phyloP scores from a whole-genome alignment of 257 asterid species.

The Cinchona pubescens region DNA sequence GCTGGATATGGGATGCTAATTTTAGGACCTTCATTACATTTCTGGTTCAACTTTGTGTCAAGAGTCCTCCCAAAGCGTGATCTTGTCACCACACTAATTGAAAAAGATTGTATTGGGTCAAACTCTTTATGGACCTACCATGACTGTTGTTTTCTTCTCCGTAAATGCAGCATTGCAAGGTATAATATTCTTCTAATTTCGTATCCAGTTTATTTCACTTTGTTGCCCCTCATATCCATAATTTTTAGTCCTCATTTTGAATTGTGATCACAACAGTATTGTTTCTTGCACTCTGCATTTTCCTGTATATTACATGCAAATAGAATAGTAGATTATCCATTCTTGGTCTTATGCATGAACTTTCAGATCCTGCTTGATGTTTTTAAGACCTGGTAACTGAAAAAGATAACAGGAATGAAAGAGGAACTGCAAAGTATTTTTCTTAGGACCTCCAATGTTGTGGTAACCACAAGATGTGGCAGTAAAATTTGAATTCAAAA shows the following conservation, averaged over 20 bases:
- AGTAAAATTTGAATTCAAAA: too few species aligned
- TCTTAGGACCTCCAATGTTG: background rate
- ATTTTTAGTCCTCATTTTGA: background rate
- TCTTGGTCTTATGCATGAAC: background rate
- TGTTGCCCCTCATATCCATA: conserved; percentile 1
- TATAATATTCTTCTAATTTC: conserved; percentile 14
- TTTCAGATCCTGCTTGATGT: background rate
- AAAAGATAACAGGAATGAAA: background rate
- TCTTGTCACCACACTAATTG: conserved; percentile 55
- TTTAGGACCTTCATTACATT: conserved; percentile 43
- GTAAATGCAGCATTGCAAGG: conserved; percentile 85
- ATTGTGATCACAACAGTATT: background rate
- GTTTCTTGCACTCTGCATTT: background rate
- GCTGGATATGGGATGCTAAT: conserved; percentile 40
- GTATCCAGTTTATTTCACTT: background rate
- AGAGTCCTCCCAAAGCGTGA: conserved; percentile 63
- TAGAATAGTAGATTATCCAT: background rate
- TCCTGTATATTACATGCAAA: too few species aligned
- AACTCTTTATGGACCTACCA: conserved; percentile 62
- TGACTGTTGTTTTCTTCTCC: conserved; percentile 78
- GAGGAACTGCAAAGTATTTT: background rate
- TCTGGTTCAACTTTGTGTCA: conserved; percentile 54
- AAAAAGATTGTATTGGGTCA: conserved; percentile 87
- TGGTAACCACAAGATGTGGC: background rate
- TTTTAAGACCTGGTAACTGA: too few species aligned